Percentiles rank a stretch among this genome's conserved stretches.
Conservation (phyloP, 176 grass and related monocot species). For the Hyparrhenia diplandra region DNA sequence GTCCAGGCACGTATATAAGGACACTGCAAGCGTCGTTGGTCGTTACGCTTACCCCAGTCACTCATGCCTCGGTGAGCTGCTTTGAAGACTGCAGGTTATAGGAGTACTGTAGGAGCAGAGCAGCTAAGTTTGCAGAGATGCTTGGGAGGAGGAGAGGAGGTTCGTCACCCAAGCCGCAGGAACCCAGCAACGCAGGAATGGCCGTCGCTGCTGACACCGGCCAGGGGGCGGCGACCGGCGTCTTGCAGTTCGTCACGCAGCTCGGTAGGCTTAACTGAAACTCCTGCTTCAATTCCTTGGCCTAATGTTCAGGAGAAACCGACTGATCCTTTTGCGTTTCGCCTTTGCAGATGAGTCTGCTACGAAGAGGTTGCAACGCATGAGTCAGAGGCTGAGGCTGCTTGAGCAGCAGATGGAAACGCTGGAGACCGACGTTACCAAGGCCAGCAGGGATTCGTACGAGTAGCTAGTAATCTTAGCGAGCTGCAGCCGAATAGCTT, state of each 20-base stretch:
- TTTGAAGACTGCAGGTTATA: neutral
- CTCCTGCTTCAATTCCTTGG: neutral
- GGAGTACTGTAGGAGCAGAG: neutral
- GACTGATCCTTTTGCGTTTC: neutral
- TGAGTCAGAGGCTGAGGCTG: conserved; percentile 44
- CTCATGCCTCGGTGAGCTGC: neutral
- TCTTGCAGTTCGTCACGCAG: conserved; percentile 32
- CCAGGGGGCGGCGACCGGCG: neutral
- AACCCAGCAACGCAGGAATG: neutral
- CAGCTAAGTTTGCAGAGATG: conserved; percentile 10
- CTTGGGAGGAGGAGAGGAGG: neutral
- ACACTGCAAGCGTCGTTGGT: neutral
- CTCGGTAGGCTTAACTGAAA: conserved; percentile 24
- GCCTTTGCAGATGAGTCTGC: conserved; percentile 41
- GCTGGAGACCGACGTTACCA: conserved; percentile 37
- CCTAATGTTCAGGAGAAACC: neutral
- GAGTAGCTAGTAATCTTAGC: neutral
- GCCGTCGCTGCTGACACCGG: neutral
- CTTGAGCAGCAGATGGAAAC: conserved; percentile 58
- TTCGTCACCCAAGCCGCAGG: neutral
- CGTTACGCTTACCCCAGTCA: neutral
- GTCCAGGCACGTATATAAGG: neutral
- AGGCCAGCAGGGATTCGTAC: conserved; percentile 20
- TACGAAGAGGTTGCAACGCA: conserved; percentile 29
- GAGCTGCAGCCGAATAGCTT: neutral